Percentiles rank a stretch among this genome's conserved stretches.
Evolutionary conservation across 306 rosid species (phyloP).

Genomic region (Vigna unguiculata): DNA sequence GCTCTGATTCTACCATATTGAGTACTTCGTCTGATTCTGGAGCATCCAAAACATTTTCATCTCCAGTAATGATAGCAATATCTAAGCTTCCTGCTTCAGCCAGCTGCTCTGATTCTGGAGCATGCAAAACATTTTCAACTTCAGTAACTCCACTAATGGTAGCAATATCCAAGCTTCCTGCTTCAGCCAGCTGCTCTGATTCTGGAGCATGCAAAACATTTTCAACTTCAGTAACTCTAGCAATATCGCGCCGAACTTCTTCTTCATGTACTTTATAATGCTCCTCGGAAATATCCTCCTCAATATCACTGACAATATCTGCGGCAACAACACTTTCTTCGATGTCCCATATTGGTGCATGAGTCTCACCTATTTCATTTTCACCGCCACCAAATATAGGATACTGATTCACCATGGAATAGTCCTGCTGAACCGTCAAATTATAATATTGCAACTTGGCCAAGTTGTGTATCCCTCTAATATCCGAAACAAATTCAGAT

Average conservation of each 20-base stretch:
- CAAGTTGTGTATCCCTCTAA: conserved; percentile 50
- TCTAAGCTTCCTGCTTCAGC: no score
- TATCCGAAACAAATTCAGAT: conserved; percentile 48
- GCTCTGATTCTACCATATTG: no score
- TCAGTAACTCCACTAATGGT: not conserved
- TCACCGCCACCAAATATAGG: conserved; percentile 41
- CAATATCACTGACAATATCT: conserved; percentile 1
- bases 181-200: conserved; percentile 19
- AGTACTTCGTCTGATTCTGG: no score
- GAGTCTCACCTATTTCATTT: conserved; percentile 35
- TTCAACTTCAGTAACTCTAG: conserved; percentile 28
- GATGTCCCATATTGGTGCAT: not conserved
- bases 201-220: conserved; percentile 31
- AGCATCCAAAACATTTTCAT: no score
- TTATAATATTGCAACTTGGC: conserved; percentile 56
- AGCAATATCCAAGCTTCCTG: not conserved
- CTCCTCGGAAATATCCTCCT: conserved; percentile 32
- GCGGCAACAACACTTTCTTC: conserved; percentile 31
- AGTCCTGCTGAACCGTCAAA: conserved; percentile 52
- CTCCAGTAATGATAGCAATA: no score
- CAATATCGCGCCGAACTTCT: conserved; percentile 41
- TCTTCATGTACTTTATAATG: conserved; percentile 35
- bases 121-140: not conserved
- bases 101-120: no score
- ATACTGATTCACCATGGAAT: conserved; percentile 33